A percentile compares a stretch with the other conserved stretches of the same genome.
Conservation (phyloP, 768 basidiomycete species). For the Amyloporia xantha region DNA sequence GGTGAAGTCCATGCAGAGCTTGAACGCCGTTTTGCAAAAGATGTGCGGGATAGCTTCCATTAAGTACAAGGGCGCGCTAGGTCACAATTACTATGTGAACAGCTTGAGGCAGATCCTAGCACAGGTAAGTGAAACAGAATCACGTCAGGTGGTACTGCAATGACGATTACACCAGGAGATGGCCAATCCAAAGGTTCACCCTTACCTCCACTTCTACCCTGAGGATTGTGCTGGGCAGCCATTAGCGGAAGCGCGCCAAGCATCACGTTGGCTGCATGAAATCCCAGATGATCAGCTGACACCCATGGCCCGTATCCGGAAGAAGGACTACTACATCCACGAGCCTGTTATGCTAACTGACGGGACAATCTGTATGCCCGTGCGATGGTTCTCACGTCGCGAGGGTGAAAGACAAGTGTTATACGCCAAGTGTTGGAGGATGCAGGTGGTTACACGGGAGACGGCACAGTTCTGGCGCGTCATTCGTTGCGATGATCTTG, state of each 20-base stretch:
- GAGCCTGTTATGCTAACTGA: conserved; percentile 1
- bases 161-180: conserved; percentile 6
- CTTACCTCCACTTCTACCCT: conserved; percentile 2
- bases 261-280: conserved; percentile 1
- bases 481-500: not conserved
- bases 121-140: conserved; percentile 3
- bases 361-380: not conserved
- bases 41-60: conserved; percentile 3
- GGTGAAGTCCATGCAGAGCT: not conserved
- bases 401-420: not conserved
- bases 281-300: conserved; percentile 2
- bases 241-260: conserved; percentile 5
- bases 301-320: conserved; percentile 2
- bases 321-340: conserved; percentile 2
- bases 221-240: not conserved
- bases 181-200: conserved; percentile 9
- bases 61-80: not conserved
- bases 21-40: not conserved
- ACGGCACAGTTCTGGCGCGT: not conserved
- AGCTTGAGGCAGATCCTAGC: conserved; percentile 3
- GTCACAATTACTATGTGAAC: conserved; percentile 5
- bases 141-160: not conserved
- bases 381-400: not conserved
- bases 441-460: not conserved
- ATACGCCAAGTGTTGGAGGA: not conserved